Conservation (phyloP, 176 grass and related monocot species). For the Bothriochloa decipiens region DNA sequence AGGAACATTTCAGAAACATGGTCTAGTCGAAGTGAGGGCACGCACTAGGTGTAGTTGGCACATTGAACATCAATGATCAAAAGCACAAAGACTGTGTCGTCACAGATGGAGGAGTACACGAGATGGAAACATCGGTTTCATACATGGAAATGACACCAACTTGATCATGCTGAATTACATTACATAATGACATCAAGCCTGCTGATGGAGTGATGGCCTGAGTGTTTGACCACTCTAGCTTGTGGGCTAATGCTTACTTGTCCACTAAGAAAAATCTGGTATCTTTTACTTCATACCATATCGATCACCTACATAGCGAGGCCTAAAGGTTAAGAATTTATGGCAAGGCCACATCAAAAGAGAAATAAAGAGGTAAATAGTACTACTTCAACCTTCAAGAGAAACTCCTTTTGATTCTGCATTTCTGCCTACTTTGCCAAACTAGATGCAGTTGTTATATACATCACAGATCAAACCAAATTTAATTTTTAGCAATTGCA, state of each 20-base stretch:
- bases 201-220: background rate
- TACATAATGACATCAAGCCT: background rate
- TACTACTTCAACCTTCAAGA: background rate
- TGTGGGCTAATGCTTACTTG: background rate
- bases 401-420: slow-evolving; percentile 22
- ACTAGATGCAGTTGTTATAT: slow-evolving; percentile 29
- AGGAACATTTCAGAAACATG: background rate
- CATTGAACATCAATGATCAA: slow-evolving; percentile 9
- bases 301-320: background rate
- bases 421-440: slow-evolving; percentile 18
- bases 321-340: background rate
- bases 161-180: slow-evolving; percentile 16
- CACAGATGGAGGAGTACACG: background rate
- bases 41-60: slow-evolving; percentile 16
- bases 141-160: slow-evolving; percentile 39
- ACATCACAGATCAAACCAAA: slow-evolving; percentile 26
- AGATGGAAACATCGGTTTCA: slow-evolving; percentile 5
- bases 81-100: slow-evolving; percentile 5
- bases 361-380: background rate
- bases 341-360: slow-evolving; percentile 24
- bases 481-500: slow-evolving; percentile 27
- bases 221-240: background rate
- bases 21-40: background rate
- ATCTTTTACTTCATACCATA: background rate
- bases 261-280: slow-evolving; percentile 10